These are phyloP conservation scores for Prunus yedoensis DNA, from an alignment of 331 rosid species.

Conservation along the genomic window DNA sequence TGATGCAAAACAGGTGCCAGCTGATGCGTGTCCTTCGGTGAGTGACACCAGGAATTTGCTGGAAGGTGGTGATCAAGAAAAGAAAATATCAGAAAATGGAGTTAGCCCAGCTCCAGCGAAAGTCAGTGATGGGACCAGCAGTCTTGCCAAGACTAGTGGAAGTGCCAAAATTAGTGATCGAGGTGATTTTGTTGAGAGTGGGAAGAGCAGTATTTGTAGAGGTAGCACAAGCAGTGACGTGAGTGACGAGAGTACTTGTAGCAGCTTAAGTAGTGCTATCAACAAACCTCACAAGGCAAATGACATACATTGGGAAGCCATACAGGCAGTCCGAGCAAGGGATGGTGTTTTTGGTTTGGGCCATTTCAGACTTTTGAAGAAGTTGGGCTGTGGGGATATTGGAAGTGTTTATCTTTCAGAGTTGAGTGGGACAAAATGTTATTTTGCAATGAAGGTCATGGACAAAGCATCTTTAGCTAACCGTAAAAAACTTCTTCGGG, in stretches of 20 bases:
- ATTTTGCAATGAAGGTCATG: constrained; percentile 60
- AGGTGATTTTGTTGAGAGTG: constrained; percentile 47
- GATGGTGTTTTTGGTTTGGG: constrained; percentile 45
- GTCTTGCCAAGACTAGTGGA: constrained; percentile 48
- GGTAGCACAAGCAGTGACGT: constrained; percentile 58
- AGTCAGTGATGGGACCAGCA: constrained; percentile 38
- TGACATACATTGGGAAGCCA: constrained; percentile 56
- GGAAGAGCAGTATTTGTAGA: constrained; percentile 58
- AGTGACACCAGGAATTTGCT: constrained; percentile 14
- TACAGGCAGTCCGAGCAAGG: constrained; percentile 47
- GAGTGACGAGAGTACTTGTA: constrained; percentile 58
- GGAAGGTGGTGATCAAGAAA: constrained; percentile 32
- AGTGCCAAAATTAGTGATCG: constrained; percentile 37
- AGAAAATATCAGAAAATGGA: constrained; percentile 23
- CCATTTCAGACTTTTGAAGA: constrained; percentile 54
- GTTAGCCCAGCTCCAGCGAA: constrained; percentile 26
- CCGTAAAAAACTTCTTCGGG: constrained; percentile 55
- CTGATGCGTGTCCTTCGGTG: neutral
- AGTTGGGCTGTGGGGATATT: constrained; percentile 58
- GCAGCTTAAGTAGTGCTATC: constrained; percentile 51
- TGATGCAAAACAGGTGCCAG: constrained; percentile 29
- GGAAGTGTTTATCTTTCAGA: constrained; percentile 57
- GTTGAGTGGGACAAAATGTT: constrained; percentile 53
- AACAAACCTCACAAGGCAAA: constrained; percentile 62
- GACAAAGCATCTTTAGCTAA: constrained; percentile 49